Percentiles rank a stretch among this genome's conserved stretches.
phyloP scores from a whole-genome alignment of 2,329 filamentous ascomycete genomes.

The Neurospora crassa region DNA sequence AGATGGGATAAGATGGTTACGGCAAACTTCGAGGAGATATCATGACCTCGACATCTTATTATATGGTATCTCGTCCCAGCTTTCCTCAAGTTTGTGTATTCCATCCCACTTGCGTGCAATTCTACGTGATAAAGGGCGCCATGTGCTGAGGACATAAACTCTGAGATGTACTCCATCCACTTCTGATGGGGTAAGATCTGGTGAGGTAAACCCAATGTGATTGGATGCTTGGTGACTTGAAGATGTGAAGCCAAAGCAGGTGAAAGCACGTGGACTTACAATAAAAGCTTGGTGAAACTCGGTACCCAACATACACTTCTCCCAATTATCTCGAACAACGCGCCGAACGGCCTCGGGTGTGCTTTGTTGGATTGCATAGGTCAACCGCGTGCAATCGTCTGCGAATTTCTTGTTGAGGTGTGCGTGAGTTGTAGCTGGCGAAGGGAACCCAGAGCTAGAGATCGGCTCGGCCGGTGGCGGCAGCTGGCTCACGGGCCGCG shows the following conservation, averaged over 20 bases:
- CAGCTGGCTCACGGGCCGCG: slow-evolving; percentile 9
- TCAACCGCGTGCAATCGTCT: slow-evolving; percentile 30
- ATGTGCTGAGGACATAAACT: neutral
- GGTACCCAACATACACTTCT: slow-evolving; percentile 39
- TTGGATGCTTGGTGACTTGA: neutral
- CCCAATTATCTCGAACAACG: slow-evolving; percentile 40
- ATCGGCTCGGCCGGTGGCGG: neutral
- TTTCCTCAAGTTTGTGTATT: neutral
- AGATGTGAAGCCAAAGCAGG: neutral
- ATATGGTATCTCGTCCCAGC: neutral
- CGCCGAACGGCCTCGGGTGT: slow-evolving; percentile 37
- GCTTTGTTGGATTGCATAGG: slow-evolving; percentile 30
- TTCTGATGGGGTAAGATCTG: neutral
- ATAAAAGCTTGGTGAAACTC: slow-evolving; percentile 44
- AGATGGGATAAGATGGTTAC: neutral
- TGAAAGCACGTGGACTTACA: slow-evolving; percentile 27
- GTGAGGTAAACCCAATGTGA: neutral
- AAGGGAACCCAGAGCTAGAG: slow-evolving; percentile 22
- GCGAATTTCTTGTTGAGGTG: slow-evolving; percentile 25
- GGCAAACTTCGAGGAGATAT: neutral
- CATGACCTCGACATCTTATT: neutral
- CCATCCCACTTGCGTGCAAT: neutral
- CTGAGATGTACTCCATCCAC: neutral
- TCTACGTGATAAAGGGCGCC: neutral
- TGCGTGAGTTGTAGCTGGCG: slow-evolving; percentile 23